Base-by-base conservation (phyloP, 2,329 filamentous ascomycete species). In the Ceratocystis smalleyi region DNA sequence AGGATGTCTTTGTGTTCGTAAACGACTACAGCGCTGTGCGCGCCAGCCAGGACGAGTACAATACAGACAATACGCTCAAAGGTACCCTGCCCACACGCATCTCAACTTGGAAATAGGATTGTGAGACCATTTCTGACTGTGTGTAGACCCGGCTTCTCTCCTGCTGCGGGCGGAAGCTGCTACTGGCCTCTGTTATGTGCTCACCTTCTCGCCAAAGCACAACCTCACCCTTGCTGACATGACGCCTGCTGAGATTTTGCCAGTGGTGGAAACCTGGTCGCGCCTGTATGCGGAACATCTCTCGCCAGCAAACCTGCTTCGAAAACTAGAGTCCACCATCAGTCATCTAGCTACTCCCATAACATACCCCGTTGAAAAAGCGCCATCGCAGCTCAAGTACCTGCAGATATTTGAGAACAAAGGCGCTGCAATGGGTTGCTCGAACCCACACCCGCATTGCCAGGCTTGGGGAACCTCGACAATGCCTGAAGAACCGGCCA, bases 361-460 rank as follows among this genome's bases (percentile, higher is more conserved):
- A 65, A 72, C 71, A 65, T 67, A 72, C 27, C 72, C 81, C 19
- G 69, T 76, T 6, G 75, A 76, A 32, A 61, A 40, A 27, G 19
- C 67, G 1, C 30, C 59, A 7, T 27, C 45, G 7, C 67, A 68
- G 43, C 66, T 68, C 3, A 84, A 88, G 63, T 97, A 95, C 76
- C 96, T 99, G 91, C 94, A 99, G 73, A 97, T 99, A 68, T 99
- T 99, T 68, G 94, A 99, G 77, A 99, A 99, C 79, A 99, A 99
- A 76, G 94, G 94, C 62, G 85, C 88, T 0, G 90, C 92, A 10
- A 99, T 99, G 94, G 94, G 94, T 62, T 99, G 94, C 78, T 97
- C 92, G 1, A 99, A 99, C 74, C 94, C 94, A 0, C 94, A 99
- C 74, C 94, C 94, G 0, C 94, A 99, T 75, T 92, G 94, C 66